phyloP scores from a whole-genome alignment of 2,329 filamentous ascomycete species.

The Verticillium longisporum region DNA sequence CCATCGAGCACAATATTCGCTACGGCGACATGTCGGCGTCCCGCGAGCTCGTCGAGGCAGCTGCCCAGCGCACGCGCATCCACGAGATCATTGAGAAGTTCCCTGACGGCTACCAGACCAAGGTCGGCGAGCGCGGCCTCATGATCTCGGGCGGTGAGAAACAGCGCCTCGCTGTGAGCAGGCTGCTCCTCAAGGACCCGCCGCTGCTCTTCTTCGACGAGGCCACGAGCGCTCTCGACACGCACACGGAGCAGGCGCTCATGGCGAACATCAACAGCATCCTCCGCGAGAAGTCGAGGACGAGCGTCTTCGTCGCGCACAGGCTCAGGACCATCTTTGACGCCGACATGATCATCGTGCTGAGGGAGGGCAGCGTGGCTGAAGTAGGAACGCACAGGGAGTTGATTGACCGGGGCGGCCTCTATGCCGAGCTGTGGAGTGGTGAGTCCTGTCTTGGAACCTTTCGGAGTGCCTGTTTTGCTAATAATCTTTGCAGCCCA shows the following conservation, averaged over 20 bases:
- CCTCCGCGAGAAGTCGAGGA: slow-evolving; percentile 77
- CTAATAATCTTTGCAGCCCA: slow-evolving; percentile 40
- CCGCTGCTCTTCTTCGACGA: slow-evolving; percentile 92
- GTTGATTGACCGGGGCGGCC: slow-evolving; percentile 67
- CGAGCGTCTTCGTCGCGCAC: slow-evolving; percentile 93
- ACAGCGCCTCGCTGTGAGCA: slow-evolving; percentile 77
- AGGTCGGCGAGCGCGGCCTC: slow-evolving; percentile 87
- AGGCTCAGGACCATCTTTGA: slow-evolving; percentile 90
- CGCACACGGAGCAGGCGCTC: slow-evolving; percentile 85
- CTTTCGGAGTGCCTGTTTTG: background rate
- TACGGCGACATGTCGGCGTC: slow-evolving; percentile 80
- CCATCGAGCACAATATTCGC: slow-evolving; percentile 89
- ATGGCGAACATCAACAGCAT: slow-evolving; percentile 92
- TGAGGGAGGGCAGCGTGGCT: slow-evolving; percentile 76
- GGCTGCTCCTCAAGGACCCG: slow-evolving; percentile 81
- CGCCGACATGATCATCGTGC: slow-evolving; percentile 84
- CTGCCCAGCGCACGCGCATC: slow-evolving; percentile 76
- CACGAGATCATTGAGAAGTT: slow-evolving; percentile 75
- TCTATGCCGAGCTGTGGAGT: slow-evolving; percentile 90
- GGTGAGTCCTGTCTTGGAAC: slow-evolving; percentile 44
- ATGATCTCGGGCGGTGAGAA: slow-evolving; percentile 97
- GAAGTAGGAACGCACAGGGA: slow-evolving; percentile 85
- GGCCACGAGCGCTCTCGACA: slow-evolving; percentile 86
- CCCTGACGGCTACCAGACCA: slow-evolving; percentile 83
- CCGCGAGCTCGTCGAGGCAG: slow-evolving; percentile 64